A percentile compares a stretch with the other conserved stretches of the same genome.
phyloP scores from a whole-genome alignment of 164 flowering plant genomes.

The Berberis vulgaris region DNA sequence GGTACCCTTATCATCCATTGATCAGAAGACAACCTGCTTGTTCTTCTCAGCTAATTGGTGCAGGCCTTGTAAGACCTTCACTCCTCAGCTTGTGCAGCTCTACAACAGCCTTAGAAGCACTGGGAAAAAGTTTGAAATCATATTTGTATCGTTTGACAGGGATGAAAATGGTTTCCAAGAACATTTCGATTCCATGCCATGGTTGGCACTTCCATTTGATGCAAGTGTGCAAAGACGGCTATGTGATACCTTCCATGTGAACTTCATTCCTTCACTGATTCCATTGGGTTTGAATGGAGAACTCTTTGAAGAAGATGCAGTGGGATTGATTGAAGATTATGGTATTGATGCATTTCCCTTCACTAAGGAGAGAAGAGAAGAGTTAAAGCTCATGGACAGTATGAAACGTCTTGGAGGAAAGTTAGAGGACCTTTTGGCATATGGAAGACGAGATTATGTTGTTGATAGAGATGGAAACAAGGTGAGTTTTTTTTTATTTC shows the following conservation, averaged over 20 bases:
- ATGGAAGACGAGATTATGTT: slow-evolving; percentile 26
- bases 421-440: slow-evolving; percentile 33
- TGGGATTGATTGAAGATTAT: slow-evolving; percentile 41
- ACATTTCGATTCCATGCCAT: slow-evolving; percentile 45
- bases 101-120: slow-evolving; percentile 26
- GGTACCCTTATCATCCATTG: slow-evolving; percentile 32
- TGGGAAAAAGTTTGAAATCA: slow-evolving; percentile 30
- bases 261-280: slow-evolving; percentile 37
- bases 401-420: slow-evolving; percentile 29
- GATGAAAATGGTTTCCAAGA: slow-evolving; percentile 33
- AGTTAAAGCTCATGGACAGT: slow-evolving; percentile 34
- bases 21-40: slow-evolving; percentile 35
- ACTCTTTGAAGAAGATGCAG: slow-evolving; percentile 24
- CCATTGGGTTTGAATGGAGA: slow-evolving; percentile 22
- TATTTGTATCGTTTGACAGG: slow-evolving; percentile 43
- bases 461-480: slow-evolving; percentile 26
- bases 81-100: slow-evolving; percentile 33
- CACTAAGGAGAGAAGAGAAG: slow-evolving; percentile 31
- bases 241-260: slow-evolving; percentile 20
- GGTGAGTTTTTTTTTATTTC: slow-evolving; percentile 16
- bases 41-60: slow-evolving; percentile 63
- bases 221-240: slow-evolving; percentile 13
- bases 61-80: slow-evolving; percentile 46
- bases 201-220: slow-evolving; percentile 53
- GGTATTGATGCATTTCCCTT: slow-evolving; percentile 52